Conservation (phyloP, 495 filamentous ascomycete species). For the Cercophora newfieldiana region DNA sequence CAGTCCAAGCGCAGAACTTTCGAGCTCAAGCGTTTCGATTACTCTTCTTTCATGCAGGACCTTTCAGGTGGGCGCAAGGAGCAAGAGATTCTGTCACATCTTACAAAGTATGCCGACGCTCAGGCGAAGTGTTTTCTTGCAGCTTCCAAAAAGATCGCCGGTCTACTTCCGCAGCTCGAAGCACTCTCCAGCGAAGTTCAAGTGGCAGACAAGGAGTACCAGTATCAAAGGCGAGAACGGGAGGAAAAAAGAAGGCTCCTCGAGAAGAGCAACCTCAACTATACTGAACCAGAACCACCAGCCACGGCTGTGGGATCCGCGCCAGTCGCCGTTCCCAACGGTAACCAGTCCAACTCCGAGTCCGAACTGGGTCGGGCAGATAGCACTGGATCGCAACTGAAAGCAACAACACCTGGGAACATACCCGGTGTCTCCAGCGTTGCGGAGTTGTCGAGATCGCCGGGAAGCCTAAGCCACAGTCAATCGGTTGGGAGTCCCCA, state of each 20-base stretch:
- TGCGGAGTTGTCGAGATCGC: slow-evolving; percentile 44
- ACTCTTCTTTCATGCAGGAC: slow-evolving; percentile 99
- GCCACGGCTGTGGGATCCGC: slow-evolving; percentile 29
- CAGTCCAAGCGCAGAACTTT: slow-evolving; percentile 91
- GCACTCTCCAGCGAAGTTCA: slow-evolving; percentile 87
- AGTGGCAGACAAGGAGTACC: slow-evolving; percentile 92
- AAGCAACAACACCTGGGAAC: slow-evolving; percentile 41
- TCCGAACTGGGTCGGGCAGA: slow-evolving; percentile 68
- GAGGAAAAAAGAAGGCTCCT: slow-evolving; percentile 88
- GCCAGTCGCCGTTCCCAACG: slow-evolving; percentile 39
- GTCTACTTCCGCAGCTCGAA: slow-evolving; percentile 85
- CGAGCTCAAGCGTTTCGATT: slow-evolving; percentile 96
- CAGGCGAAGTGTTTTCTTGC: slow-evolving; percentile 82
- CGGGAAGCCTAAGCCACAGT: slow-evolving; percentile 42
- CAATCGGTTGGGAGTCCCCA: slow-evolving; percentile 47
- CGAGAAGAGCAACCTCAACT: slow-evolving; percentile 84
- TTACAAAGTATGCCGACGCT: slow-evolving; percentile 91
- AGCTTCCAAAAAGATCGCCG: slow-evolving; percentile 83
- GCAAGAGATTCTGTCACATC: slow-evolving; percentile 91
- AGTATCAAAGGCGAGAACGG: slow-evolving; percentile 86
- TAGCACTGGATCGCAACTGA: slow-evolving; percentile 68
- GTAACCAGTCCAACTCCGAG: slow-evolving; percentile 51
- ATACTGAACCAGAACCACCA: slow-evolving; percentile 67
- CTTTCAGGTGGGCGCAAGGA: slow-evolving; percentile 96
- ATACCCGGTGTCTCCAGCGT: slow-evolving; percentile 25